Evolutionary conservation across 495 filamentous ascomycete species (phyloP).

Genomic region (Xylaria intraflava): DNA sequence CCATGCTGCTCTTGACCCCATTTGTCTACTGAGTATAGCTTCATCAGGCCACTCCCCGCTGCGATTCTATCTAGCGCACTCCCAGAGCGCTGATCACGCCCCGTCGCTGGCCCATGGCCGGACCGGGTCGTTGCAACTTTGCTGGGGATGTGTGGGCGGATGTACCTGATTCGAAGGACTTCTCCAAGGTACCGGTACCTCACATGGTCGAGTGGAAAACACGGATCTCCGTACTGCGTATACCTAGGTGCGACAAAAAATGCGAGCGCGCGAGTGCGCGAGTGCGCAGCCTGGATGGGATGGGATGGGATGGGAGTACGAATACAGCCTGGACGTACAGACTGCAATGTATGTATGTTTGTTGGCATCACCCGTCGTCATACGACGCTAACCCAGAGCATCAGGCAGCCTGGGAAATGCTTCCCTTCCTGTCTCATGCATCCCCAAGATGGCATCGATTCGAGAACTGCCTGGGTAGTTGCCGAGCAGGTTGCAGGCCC

Average conservation of each 20-base stretch:
- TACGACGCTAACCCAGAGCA: neutral
- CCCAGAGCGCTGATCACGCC: slow-evolving; percentile 8
- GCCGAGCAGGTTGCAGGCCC: no score
- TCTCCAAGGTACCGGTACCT: slow-evolving; percentile 6
- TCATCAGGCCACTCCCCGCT: slow-evolving; percentile 8
- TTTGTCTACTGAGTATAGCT: neutral
- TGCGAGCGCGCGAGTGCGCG: no score
- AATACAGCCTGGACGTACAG: no score
- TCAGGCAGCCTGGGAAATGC: no score
- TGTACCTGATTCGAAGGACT: neutral
- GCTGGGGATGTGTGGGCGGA: neutral
- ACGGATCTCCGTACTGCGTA: no score
- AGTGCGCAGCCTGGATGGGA: no score
- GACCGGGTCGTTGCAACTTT: no score
- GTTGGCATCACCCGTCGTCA: neutral
- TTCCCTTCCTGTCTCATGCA: neutral
- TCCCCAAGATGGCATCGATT: neutral
- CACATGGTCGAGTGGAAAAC: neutral
- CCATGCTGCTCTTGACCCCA: neutral
- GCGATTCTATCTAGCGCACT: slow-evolving; percentile 1
- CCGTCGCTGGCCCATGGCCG: no score
- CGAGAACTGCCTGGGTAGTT: neutral
- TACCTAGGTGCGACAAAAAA: no score
- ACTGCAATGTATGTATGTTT: neutral
- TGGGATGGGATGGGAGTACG: no score